Base-by-base conservation (phyloP, 2,329 filamentous ascomycete genomes). In the Calonectria honghensis region DNA sequence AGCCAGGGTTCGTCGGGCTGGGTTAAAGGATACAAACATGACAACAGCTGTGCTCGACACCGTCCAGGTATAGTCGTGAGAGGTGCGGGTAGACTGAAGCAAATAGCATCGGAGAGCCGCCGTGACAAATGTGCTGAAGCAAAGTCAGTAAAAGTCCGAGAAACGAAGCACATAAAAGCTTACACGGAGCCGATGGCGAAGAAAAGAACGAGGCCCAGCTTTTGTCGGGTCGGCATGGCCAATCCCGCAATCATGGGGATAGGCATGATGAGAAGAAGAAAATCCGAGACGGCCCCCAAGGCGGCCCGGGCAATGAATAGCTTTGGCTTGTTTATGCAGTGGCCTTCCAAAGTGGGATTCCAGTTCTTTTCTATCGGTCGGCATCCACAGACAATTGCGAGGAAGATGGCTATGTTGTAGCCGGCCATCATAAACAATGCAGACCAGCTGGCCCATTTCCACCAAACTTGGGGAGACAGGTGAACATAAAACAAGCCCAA, bases 261-360 rank as follows among this genome's bases (percentile, higher is more conserved):
- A 0, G 88, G 88, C 9, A 89, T 79, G 1, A 84, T 74, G 64
- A 87, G 86, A n/a, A 88, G 84, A 29, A 88, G 74, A 5, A 89
- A 64, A 76, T 89, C 87, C 5, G 87, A 88, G 24, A 85, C 67
- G 64, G 88, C 86, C 70, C 88, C 88, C 18, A 87, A 80, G 2
- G 83, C 85, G 0, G 88, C 87, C 48, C 87, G 87, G 39, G 85
- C 82, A 32, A 89, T 84, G 79, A 89, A 89, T 41, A 89, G 84
- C 1, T 85, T 80, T 18, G 87, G 84, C 32, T 86, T 85, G 63
- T 87, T 80, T 65, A 90, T 83, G 75, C 88, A 90, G 31, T 61
- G 81, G 68, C 86, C 78, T 24, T 79, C 64, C 48, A 79, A 69
- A 6, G 70, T 64, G 6, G 41, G 24, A 24, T 84, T 80, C 79